phyloP scores from a whole-genome alignment of 2,329 filamentous ascomycete genomes.

The Calonectria montana region DNA sequence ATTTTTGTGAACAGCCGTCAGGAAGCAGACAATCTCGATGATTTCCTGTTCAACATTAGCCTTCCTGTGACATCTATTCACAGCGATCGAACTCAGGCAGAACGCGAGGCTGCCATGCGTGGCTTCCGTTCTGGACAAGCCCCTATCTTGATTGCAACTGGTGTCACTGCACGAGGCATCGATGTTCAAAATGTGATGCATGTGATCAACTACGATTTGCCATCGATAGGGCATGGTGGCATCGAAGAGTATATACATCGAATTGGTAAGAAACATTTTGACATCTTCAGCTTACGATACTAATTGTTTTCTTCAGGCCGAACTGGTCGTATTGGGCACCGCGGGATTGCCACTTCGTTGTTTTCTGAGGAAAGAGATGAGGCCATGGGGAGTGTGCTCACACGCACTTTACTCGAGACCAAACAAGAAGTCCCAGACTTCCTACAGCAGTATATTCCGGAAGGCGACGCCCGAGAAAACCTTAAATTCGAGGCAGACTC shows the following conservation, averaged over 20 bases:
- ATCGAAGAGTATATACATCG: slow-evolving; percentile 95
- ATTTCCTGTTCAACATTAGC: slow-evolving; percentile 83
- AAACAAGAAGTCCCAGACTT: slow-evolving; percentile 86
- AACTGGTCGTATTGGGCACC: slow-evolving; percentile 92
- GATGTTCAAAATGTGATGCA: slow-evolving; percentile 90
- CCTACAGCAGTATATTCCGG: slow-evolving; percentile 72
- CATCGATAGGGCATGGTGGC: slow-evolving; percentile 79
- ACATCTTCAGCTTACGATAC: not conserved
- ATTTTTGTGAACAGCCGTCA: slow-evolving; percentile 90
- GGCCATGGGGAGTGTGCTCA: slow-evolving; percentile 77
- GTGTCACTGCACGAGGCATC: slow-evolving; percentile 87
- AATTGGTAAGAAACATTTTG: slow-evolving; percentile 73
- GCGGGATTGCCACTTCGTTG: slow-evolving; percentile 88
- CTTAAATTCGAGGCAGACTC: slow-evolving; percentile 68
- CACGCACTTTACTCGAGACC: slow-evolving; percentile 85
- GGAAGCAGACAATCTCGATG: slow-evolving; percentile 85
- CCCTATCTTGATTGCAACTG: slow-evolving; percentile 88
- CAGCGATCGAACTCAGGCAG: slow-evolving; percentile 84
- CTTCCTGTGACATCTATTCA: slow-evolving; percentile 92
- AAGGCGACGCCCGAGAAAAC: slow-evolving; percentile 59
- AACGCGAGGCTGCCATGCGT: slow-evolving; percentile 92
- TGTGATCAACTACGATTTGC: slow-evolving; percentile 94
- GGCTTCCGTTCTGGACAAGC: slow-evolving; percentile 80
- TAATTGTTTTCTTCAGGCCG: slow-evolving; percentile 68
- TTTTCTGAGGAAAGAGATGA: slow-evolving; percentile 81